Conservation (phyloP, 768 basidiomycete genomes). For the Auricularia cornea region DNA sequence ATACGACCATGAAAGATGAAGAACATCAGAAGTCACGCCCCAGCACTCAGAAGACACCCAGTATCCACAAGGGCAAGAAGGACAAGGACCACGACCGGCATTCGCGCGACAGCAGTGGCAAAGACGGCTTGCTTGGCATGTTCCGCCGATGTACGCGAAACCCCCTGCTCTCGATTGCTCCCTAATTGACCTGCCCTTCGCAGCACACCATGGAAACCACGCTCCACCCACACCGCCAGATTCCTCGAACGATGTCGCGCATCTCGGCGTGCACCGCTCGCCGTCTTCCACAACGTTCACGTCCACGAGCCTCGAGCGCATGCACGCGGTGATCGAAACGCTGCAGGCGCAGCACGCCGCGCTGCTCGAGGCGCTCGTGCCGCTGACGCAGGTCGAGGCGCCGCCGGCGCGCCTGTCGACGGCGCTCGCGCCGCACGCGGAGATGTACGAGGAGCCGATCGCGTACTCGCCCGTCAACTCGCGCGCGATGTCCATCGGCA, state of each 20-base stretch:
- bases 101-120: slow-evolving; percentile 20
- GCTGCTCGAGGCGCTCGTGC: slow-evolving; percentile 33
- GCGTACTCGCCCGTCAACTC: neutral
- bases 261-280: neutral
- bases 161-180: slow-evolving; percentile 7
- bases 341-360: slow-evolving; percentile 54
- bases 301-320: slow-evolving; percentile 30
- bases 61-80: slow-evolving; percentile 55
- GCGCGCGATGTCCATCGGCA: slow-evolving; percentile 8
- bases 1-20: neutral
- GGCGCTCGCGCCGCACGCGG: slow-evolving; percentile 1
- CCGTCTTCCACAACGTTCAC: neutral
- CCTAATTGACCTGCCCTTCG: slow-evolving; percentile 12
- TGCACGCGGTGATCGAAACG: slow-evolving; percentile 39
- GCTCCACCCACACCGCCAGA: neutral
- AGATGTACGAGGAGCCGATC: neutral
- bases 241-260: neutral
- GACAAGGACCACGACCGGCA: slow-evolving; percentile 11
- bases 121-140: slow-evolving; percentile 41
- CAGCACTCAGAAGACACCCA: slow-evolving; percentile 49
- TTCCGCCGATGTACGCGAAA: slow-evolving; percentile 51
- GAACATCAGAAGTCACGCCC: slow-evolving; percentile 1
- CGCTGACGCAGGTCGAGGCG: slow-evolving; percentile 16
- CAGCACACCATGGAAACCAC: slow-evolving; percentile 1
- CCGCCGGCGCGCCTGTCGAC: slow-evolving; percentile 22